Base-by-base conservation (phyloP, 1,284 basidiomycete genomes). In the Fistulina hepatica region DNA sequence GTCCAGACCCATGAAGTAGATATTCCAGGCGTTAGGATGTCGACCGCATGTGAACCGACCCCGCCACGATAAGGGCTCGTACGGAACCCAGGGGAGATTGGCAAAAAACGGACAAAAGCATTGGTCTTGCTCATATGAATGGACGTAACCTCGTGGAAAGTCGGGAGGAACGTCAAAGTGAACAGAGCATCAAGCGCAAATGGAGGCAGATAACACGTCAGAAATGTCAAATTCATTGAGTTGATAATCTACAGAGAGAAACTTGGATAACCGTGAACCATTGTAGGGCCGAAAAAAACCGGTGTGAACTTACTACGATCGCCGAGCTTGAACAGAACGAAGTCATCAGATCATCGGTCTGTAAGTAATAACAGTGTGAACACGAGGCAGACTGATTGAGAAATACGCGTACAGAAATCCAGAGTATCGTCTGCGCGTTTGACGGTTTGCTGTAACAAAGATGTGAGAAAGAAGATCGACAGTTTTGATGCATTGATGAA, bases 401-500 rank as follows among this genome's bases (percentile, higher is more conserved):
- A 44, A 31, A 12, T 22, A 12, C 33, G 62, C 91, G 61, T 59
- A 94, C 91, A 97, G 60, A 97, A 97, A 49, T 94, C 92, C 63
- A 84, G 84, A 33, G 89, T 94, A 55, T 95, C 92, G 64, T 95
- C 88, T 40, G 76, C 74, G 50, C 84, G 73, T 69, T 94, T 95
- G 74, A 95, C 86, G 36, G 82, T 85, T 89, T 90, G 81, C 81
- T 88, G 19, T 16, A 15, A 8, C 9, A 10, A 8, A 13, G 4
- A 8, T 8, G 28, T 31, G 9, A 31, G 28, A 13, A 31, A 4
- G 5, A 3, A 19, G 19, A 8, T 11, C 28, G 5, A 27, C 12
- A 27, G 25, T 12, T 11, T 4, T 13, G 28, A 8, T 3, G 10
- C 3, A 61, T 49, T 44, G 51, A 51, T 48, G 47, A 46, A 52